phyloP scores from a whole-genome alignment of 805 yeast species.

The Ogataea dorogensis region DNA sequence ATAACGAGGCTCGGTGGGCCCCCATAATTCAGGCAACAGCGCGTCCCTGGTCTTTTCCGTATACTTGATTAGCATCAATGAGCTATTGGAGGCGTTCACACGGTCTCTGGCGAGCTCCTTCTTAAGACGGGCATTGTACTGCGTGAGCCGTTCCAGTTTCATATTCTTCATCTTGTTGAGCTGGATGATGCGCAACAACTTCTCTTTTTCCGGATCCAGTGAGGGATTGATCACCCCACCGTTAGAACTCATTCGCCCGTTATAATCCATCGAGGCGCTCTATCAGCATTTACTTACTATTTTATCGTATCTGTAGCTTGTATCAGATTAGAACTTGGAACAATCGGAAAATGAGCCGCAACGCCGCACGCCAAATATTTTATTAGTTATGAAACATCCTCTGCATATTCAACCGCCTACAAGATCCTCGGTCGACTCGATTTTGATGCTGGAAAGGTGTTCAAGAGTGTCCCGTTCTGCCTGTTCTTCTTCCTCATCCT shows the following conservation, averaged over 20 bases:
- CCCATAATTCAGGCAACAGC: slow-evolving; percentile 47
- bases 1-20: slow-evolving; percentile 37
- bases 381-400: too few relatives aligned
- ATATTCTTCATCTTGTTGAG: slow-evolving; percentile 44
- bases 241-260: neutral
- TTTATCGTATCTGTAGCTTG: slow-evolving; percentile 4
- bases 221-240: too few relatives aligned
- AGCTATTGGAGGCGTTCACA: slow-evolving; percentile 63
- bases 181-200: slow-evolving; percentile 34
- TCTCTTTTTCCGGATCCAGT: slow-evolving; percentile 21
- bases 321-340: slow-evolving; percentile 9
- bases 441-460: slow-evolving; percentile 45
- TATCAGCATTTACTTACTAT: slow-evolving; percentile 1
- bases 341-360: slow-evolving; percentile 1
- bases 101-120: slow-evolving; percentile 53
- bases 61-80: slow-evolving; percentile 44
- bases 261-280: slow-evolving; percentile 2
- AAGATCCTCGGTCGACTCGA: slow-evolving; percentile 42
- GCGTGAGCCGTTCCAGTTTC: slow-evolving; percentile 59
- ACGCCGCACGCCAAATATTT: slow-evolving; percentile 2
- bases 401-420: slow-evolving; percentile 28
- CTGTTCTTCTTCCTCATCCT: slow-evolving; percentile 52
- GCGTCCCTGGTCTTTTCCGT: slow-evolving; percentile 46
- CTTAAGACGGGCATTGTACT: slow-evolving; percentile 52
- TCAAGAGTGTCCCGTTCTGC: slow-evolving; percentile 45